Conservation (phyloP, 192 early-diverging fungal species). For the Ramicandelaber brevisporus region DNA sequence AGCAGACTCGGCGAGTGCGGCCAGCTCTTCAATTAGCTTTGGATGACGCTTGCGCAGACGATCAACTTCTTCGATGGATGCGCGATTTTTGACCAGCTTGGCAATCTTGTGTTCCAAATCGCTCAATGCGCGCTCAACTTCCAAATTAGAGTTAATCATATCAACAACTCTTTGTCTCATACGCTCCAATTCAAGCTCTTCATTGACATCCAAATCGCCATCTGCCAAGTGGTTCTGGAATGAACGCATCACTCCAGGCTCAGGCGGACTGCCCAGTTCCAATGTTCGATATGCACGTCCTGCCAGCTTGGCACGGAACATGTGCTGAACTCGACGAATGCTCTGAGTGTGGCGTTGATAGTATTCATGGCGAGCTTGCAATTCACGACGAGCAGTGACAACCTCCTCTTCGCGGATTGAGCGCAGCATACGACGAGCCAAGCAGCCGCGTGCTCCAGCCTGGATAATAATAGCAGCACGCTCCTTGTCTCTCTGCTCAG, state of each 20-base stretch:
- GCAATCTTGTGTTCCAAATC: conserved; percentile 93
- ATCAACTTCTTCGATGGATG: conserved; percentile 84
- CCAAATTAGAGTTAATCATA: conserved; percentile 71
- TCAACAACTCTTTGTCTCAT: conserved; percentile 66
- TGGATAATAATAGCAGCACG: conserved; percentile 21
- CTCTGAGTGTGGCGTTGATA: background rate
- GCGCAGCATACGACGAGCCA: conserved; percentile 32
- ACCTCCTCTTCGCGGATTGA: no score
- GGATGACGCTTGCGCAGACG: conserved; percentile 19
- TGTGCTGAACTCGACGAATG: conserved; percentile 14
- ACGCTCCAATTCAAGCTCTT: conserved; percentile 70
- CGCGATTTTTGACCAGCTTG: conserved; percentile 81
- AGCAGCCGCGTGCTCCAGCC: conserved; percentile 24
- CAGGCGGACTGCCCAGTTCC: conserved; percentile 47
- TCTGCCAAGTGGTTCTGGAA: conserved; percentile 79
- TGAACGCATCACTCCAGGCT: conserved; percentile 49
- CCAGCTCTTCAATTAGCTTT: conserved; percentile 17
- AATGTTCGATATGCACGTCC: conserved; percentile 40
- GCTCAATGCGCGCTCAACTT: conserved; percentile 46
- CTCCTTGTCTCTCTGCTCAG: conserved; percentile 13
- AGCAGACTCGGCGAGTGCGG: no score
- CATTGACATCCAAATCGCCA: conserved; percentile 76
- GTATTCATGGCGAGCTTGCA: conserved; percentile 1
- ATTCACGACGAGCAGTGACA: no score
- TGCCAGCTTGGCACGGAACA: conserved; percentile 35